Conservation (phyloP, 2,329 filamentous ascomycete genomes). For the Calonectria pteridis region DNA sequence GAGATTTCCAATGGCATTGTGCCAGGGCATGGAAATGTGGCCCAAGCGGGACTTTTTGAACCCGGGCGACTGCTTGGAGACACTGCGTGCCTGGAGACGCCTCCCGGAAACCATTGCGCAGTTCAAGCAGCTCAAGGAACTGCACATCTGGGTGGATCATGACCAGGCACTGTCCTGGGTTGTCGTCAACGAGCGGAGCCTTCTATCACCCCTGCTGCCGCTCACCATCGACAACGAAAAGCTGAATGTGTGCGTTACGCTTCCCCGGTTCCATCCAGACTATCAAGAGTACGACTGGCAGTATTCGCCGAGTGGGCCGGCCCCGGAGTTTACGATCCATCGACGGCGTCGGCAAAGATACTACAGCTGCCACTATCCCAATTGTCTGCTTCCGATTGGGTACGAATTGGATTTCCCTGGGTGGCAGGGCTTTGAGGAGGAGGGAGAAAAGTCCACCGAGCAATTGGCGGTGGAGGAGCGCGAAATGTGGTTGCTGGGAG, state of each 20-base stretch:
- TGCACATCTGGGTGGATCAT: neutral
- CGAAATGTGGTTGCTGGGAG: neutral
- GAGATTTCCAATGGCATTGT: neutral
- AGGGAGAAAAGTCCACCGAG: neutral
- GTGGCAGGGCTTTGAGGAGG: neutral
- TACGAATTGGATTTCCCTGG: neutral
- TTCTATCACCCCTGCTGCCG: neutral
- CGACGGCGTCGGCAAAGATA: neutral
- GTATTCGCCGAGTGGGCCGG: neutral
- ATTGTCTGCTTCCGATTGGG: neutral
- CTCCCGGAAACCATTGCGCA: neutral
- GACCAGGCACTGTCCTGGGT: neutral
- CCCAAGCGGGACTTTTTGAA: neutral
- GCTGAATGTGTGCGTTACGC: neutral
- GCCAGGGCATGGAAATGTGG: neutral
- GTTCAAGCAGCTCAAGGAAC: neutral
- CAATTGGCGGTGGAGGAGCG: neutral
- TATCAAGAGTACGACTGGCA: neutral
- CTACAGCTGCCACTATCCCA: neutral
- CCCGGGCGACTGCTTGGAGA: neutral
- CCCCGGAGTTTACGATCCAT: neutral
- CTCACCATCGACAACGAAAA: neutral
- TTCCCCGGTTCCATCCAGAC: neutral
- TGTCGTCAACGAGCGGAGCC: neutral
- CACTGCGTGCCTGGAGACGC: neutral